Evolutionary conservation across 2,329 filamentous ascomycete genomes (phyloP).

Genomic region (Sporothrix globosa): DNA sequence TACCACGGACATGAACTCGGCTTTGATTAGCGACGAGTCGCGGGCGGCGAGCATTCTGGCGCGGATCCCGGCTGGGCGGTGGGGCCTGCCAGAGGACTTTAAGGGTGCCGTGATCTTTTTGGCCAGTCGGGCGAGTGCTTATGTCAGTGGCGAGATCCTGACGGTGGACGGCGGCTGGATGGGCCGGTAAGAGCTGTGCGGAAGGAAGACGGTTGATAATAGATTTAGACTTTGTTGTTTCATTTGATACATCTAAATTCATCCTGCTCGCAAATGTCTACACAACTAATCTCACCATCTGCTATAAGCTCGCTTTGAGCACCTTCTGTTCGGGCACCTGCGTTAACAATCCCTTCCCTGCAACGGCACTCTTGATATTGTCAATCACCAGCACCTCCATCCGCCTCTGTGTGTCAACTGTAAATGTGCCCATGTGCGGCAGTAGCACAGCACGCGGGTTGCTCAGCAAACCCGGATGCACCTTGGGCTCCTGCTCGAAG

Average conservation of each 20-base stretch:
- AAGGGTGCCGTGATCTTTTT: constrained; percentile 80
- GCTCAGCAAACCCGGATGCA: constrained; percentile 62
- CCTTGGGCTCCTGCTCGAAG: constrained; percentile 60
- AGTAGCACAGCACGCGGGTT: constrained; percentile 65
- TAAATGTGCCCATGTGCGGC: constrained; percentile 70
- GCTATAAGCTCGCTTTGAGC: constrained; percentile 5
- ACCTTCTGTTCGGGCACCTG: neutral
- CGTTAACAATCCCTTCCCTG: constrained; percentile 22
- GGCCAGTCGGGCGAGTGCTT: constrained; percentile 73
- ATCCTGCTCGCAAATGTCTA: neutral
- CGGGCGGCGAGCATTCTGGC: constrained; percentile 74
- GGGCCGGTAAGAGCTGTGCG: constrained; percentile 61
- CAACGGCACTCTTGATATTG: constrained; percentile 25
- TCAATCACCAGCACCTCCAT: constrained; percentile 29
- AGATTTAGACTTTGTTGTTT: neutral
- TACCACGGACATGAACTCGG: constrained; percentile 91
- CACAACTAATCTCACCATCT: neutral
- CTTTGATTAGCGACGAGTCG: constrained; percentile 71
- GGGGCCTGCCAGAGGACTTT: constrained; percentile 85
- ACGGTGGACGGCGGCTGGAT: constrained; percentile 93
- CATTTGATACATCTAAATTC: neutral
- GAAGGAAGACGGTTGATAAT: neutral
- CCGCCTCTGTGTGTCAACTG: constrained; percentile 49
- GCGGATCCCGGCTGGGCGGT: constrained; percentile 80
- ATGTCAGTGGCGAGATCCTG: constrained; percentile 80